Evolutionary conservation across 1,284 basidiomycete genomes (phyloP).

Genomic region (Ceraceosorus guamensis): DNA sequence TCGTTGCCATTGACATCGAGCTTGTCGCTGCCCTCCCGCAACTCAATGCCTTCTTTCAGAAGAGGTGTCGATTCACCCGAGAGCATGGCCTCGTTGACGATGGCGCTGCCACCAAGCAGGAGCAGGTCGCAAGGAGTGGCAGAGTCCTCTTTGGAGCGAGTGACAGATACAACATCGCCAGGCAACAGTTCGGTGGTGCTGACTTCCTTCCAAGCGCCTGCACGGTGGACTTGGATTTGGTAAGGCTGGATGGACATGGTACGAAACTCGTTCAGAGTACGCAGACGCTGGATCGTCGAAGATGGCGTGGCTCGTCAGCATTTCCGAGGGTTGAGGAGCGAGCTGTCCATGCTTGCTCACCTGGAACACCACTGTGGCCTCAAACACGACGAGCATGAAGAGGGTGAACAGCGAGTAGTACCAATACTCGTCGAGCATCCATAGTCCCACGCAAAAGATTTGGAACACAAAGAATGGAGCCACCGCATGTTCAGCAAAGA

Average conservation of each 20-base stretch:
- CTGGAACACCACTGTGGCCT: constrained; percentile 43
- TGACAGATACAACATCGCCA: constrained; percentile 44
- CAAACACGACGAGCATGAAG: constrained; percentile 47
- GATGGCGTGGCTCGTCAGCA: too few relatives aligned
- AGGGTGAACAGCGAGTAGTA: constrained; percentile 47
- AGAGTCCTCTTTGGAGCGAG: constrained; percentile 45
- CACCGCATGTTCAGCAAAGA: constrained; percentile 47
- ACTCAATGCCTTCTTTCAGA: constrained; percentile 45
- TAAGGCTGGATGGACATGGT: constrained; percentile 48
- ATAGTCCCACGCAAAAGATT: constrained; percentile 47
- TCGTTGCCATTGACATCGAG: constrained; percentile 44
- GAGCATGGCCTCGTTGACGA: constrained; percentile 49
- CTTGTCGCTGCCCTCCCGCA: constrained; percentile 36
- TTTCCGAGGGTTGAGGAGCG: too few relatives aligned
- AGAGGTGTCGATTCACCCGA: constrained; percentile 46
- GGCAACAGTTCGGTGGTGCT: constrained; percentile 40
- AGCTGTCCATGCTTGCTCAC: background rate
- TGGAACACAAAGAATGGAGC: constrained; percentile 49
- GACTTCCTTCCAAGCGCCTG: constrained; percentile 36
- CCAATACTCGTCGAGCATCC: constrained; percentile 49
- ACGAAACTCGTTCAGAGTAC: constrained; percentile 47
- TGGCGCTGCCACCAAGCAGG: constrained; percentile 36
- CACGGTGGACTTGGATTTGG: constrained; percentile 40
- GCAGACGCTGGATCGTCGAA: constrained; percentile 30
- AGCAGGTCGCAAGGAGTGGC: constrained; percentile 43